These are phyloP conservation scores for Trichoderma sp. DNA, from an alignment of 2,329 filamentous ascomycete genomes.

Conservation along the genomic window DNA sequence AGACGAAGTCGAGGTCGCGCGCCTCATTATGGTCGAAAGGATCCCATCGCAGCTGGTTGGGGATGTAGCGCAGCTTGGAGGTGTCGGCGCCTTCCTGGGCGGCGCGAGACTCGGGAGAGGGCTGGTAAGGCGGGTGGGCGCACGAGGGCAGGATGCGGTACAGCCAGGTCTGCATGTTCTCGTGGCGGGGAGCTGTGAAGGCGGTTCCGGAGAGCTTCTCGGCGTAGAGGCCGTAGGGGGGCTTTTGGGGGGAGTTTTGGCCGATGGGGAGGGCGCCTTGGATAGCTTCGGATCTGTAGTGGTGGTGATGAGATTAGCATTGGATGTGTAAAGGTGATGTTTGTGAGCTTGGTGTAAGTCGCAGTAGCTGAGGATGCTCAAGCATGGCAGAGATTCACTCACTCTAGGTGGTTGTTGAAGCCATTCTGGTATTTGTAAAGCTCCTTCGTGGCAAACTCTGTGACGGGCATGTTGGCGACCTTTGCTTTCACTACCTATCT, in stretches of 20 bases:
- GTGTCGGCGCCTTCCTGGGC: conserved; percentile 25
- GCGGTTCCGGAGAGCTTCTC: conserved; percentile 74
- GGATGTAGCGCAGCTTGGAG: conserved; percentile 41
- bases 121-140: conserved; percentile 55
- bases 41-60: conserved; percentile 82
- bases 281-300: conserved; percentile 69
- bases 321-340: background rate
- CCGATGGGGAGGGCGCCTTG: conserved; percentile 70
- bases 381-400: conserved; percentile 20
- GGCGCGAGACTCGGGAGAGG: conserved; percentile 36
- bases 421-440: conserved; percentile 76
- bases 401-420: conserved; percentile 77
- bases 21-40: conserved; percentile 69
- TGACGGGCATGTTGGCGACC: conserved; percentile 46
- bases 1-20: conserved; percentile 49
- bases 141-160: conserved; percentile 67
- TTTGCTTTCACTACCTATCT: background rate
- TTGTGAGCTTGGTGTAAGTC: background rate
- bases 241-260: conserved; percentile 80
- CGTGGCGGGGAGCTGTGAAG: conserved; percentile 66
- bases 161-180: conserved; percentile 70
- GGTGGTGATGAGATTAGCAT: background rate
- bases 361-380: background rate
- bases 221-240: conserved; percentile 73
- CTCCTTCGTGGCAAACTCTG: conserved; percentile 47